These are phyloP conservation scores for Jaapia argillacea DNA, from an alignment of 768 basidiomycete species.

Conservation along the genomic window DNA sequence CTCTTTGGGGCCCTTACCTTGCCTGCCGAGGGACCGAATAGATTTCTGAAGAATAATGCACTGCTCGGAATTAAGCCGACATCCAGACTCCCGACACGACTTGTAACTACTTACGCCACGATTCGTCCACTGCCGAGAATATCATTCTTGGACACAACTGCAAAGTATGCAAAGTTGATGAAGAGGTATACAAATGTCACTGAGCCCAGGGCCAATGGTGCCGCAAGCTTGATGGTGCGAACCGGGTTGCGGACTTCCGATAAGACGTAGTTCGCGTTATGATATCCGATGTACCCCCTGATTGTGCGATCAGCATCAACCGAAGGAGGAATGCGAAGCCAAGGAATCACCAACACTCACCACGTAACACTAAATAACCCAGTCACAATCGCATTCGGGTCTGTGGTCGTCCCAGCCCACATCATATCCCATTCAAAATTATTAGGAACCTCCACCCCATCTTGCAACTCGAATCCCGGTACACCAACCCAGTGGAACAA, in stretches of 20 bases:
- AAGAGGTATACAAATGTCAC: conserved; percentile 51
- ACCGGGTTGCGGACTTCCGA: conserved; percentile 65
- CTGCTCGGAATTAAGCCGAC: conserved; percentile 17
- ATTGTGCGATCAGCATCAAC: not conserved
- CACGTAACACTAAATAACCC: conserved; percentile 67
- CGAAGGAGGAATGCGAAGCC: not conserved
- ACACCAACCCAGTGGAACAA: conserved; percentile 29
- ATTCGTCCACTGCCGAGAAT: conserved; percentile 58
- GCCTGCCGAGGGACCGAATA: conserved; percentile 56
- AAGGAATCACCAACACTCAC: conserved; percentile 46
- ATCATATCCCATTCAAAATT: conserved; percentile 52
- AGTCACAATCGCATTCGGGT: conserved; percentile 48
- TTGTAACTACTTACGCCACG: conserved; percentile 41
- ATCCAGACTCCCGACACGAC: not conserved
- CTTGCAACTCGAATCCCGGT: conserved; percentile 37
- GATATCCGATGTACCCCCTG: conserved; percentile 67
- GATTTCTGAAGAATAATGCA: conserved; percentile 64
- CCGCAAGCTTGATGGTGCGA: conserved; percentile 59
- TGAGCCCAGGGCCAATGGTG: conserved; percentile 50
- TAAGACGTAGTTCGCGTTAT: conserved; percentile 65
- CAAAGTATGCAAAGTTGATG: conserved; percentile 66
- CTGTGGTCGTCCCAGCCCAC: conserved; percentile 51
- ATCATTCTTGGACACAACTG: conserved; percentile 60
- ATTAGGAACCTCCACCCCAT: conserved; percentile 40
- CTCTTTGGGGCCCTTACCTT: conserved; percentile 27